These are phyloP conservation scores for Trametes elegans DNA, from an alignment of 768 basidiomycete species.

Conservation along the genomic window DNA sequence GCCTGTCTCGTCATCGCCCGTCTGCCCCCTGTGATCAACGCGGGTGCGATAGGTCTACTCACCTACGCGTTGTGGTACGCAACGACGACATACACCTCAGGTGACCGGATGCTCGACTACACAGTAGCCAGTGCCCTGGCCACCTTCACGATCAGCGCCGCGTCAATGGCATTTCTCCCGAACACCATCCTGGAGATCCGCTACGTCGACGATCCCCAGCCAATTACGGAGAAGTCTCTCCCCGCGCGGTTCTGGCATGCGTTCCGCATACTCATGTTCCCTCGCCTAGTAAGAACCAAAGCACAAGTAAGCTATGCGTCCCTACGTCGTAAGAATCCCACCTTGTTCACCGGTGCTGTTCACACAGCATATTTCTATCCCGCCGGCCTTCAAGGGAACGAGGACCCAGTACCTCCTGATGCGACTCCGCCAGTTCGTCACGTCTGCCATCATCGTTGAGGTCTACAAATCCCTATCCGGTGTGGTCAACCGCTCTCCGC, in stretches of 20 bases:
- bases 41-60: background rate
- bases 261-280: conserved; percentile 1
- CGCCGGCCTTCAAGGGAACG: background rate
- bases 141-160: background rate
- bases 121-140: background rate
- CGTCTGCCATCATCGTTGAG: background rate
- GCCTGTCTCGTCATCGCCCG: background rate
- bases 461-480: background rate
- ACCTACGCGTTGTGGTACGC: background rate
- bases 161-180: background rate
- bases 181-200: conserved; percentile 4
- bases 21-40: background rate
- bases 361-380: background rate
- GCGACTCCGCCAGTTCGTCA: background rate
- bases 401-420: background rate
- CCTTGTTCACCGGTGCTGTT: background rate
- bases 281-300: conserved; percentile 19
- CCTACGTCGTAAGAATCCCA: background rate
- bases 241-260: background rate
- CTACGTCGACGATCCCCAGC: background rate
- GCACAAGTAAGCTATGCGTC: conserved; percentile 4
- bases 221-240: background rate
- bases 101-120: background rate
- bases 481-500: background rate
- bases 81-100: background rate